A percentile compares a stretch with the other conserved stretches of the same genome.
phyloP scores from a whole-genome alignment of 352 stramenopile genomes.

The Phytophthora vignae region DNA sequence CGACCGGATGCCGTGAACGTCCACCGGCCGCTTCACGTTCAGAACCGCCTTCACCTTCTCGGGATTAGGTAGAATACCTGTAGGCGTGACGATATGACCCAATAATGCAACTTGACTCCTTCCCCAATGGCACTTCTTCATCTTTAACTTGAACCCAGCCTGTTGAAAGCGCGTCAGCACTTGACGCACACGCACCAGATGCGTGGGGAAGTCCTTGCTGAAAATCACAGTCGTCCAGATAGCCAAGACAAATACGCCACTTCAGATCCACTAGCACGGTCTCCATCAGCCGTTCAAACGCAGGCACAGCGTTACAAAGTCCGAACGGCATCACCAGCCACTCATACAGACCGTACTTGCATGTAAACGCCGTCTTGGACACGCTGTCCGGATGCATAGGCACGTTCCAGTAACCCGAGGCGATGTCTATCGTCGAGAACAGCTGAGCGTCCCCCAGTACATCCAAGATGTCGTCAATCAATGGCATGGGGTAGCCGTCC shows the following conservation, averaged over 20 bases:
- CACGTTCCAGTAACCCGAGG: not conserved
- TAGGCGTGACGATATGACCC: not conserved
- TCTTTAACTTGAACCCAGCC: slow-evolving; percentile 3
- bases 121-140: slow-evolving; percentile 18
- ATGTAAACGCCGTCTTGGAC: not conserved
- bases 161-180: not conserved
- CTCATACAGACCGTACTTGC: too few relatives aligned
- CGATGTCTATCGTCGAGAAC: slow-evolving; percentile 8
- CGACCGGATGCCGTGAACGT: not conserved
- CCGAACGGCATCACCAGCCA: too few relatives aligned
- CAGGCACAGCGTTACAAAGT: too few relatives aligned
- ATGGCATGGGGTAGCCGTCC: slow-evolving; percentile 9
- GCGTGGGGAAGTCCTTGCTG: slow-evolving; percentile 8
- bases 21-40: not conserved
- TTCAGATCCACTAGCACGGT: too few relatives aligned
- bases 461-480: slow-evolving; percentile 25
- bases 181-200: not conserved
- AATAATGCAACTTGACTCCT: slow-evolving; percentile 8
- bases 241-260: not conserved
- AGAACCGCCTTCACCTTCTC: slow-evolving; percentile 13
- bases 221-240: slow-evolving; percentile 11
- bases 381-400: not conserved
- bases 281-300: too few relatives aligned
- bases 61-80: not conserved
- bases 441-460: slow-evolving; percentile 3